Base-by-base conservation (phyloP, 352 stramenopile species). In the Globisporangium apiculatum region DNA sequence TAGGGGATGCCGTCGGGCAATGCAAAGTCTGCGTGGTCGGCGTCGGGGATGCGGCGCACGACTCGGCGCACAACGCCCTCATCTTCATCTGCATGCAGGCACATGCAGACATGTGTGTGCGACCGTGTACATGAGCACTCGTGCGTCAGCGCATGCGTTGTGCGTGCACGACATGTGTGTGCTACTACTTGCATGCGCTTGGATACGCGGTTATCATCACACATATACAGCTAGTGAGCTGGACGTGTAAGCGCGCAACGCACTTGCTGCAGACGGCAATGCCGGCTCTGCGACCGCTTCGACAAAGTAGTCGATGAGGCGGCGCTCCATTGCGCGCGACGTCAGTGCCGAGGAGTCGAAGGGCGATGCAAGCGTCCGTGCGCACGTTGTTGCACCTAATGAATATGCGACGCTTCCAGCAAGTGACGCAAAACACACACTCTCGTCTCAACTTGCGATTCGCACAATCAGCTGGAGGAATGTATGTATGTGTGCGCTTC, bases 281-380 rank as follows among this genome's bases (percentile, higher is more conserved):
- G 17, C 45, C 45, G n/a, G 65, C 48, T 82, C 72, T 11, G 78
- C 78, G 11, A 72, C 73, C 47, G 87, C 78, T 57, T 89, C 78
- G 38, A 91, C 68, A 59, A 88, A 87, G 67, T 91, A 91, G 68
- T 91, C 78, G 36, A 83, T 74, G 38, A 91, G 75, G 50, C 79
- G 76, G 42, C 42, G 40, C 18, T 62, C 57, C 57, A 62, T 62
- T n/a, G 17, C 15, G 45, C 45, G n/a, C 45, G 24, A 24, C n/a
- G 41, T 6, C 4, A 5, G 18, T 17, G 42, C 42, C 12, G 12
- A 47, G 11, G 42, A 47, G 5, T n/a, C 42, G 11, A 14, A 8
- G 42, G n/a, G 12, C n/a, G 42, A 47, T 11, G 12, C 24, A 31
- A 31, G 24, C 2, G 24, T 31, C 2, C 2, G 24, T 31, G 24